Conservation (phyloP, 345 rosid species). For the Sisymbrium altissimum region DNA sequence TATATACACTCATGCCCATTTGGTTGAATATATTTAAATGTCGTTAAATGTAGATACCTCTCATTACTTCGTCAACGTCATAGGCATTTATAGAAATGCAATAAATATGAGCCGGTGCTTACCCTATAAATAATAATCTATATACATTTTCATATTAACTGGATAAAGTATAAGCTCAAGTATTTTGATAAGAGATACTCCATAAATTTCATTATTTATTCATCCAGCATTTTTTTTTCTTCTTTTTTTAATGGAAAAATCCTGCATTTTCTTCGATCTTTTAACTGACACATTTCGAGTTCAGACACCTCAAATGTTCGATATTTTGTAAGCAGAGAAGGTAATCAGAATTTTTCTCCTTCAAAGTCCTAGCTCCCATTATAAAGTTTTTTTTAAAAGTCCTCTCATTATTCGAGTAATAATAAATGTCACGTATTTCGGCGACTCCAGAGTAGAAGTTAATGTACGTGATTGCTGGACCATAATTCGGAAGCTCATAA, state of each 20-base stretch:
- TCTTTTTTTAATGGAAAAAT: not conserved
- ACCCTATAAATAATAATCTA: not conserved
- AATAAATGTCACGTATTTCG: not conserved
- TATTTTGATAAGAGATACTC: not conserved
- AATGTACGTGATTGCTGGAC: not conserved
- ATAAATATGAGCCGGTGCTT: slow-evolving; percentile 15
- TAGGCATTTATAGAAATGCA: slow-evolving; percentile 13
- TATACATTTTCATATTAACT: not conserved
- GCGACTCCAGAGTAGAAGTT: not conserved
- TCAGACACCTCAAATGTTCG: not conserved
- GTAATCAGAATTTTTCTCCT: not conserved
- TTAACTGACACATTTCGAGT: not conserved
- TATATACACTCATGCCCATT: not conserved
- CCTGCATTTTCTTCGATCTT: not conserved
- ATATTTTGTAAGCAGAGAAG: not conserved
- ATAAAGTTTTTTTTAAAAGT: not conserved
- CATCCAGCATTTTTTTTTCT: not conserved
- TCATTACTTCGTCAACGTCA: slow-evolving; percentile 15
- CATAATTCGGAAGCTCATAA: not conserved
- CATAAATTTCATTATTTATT: not conserved
- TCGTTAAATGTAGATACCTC: not conserved
- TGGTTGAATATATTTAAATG: not conserved
- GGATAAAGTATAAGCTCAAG: not conserved
- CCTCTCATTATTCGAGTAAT: not conserved
- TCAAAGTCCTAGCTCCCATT: not conserved